Evolutionary conservation across 2,329 filamentous ascomycete genomes (phyloP), one percentile per base, ranked within the genome.

Genomic region (Alternaria metachromatica): DNA sequence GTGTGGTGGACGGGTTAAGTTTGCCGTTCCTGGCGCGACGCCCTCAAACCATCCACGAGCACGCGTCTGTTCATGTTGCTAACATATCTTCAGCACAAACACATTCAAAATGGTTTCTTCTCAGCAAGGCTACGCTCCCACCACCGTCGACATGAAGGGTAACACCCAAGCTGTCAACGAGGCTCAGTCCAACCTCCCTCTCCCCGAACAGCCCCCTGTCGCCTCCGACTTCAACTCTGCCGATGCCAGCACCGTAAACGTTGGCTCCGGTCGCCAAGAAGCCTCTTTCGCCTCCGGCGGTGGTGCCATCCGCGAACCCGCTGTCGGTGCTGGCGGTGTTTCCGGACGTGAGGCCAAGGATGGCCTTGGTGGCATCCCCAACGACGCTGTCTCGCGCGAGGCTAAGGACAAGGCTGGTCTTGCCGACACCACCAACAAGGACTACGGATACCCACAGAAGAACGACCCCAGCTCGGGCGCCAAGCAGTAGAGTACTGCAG

Each of bases 171-270:
- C 90, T 80, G 90, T 94, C 76, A 87, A 89, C 56, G 82, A 91
- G 79, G 85, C 85, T 74, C 86, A 90, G 82, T 82, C 89, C 79
- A 93, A 93, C 81, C 89, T 96, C 30, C 91, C 92, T 55, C 87
- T 94, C 55, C 93, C 92, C 18, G 92, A 95, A 3, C 85, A 94
- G 69, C 92, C 92, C 21, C 91, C 92, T 2, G 83, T 81, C n/a
- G 82, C 88, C n/a, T 91, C 91, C 6, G 92, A 96, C 84, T 94
- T 89, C 86, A 89, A 94, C 78, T 92, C 90, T 0, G 84, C 87
- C 55, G 91, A 95, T 73, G 85, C 85, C 30, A 82, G 87, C 66
- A 92, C 83, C 60, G 89, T 92, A 76, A 91, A 92, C 75, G 88
- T 92, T 51, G 90, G 90, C 67, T 87, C 89, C 37, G 90, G 90